Evolutionary conservation across 2,329 filamentous ascomycete genomes (phyloP).

Genomic region (Ophiostoma quercus): DNA sequence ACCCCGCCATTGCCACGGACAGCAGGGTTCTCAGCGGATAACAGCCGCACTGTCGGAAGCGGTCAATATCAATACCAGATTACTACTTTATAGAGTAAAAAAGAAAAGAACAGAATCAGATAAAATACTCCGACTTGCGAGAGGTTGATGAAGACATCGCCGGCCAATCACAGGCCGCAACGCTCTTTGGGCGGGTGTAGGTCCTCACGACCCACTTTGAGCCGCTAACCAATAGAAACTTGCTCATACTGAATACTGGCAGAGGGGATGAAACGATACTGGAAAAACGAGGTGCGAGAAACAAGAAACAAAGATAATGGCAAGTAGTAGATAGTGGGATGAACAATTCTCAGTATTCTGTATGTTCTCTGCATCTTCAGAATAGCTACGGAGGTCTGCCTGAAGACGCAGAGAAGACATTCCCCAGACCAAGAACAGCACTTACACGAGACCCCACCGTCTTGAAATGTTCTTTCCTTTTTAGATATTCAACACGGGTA

Average conservation of each 20-base stretch:
- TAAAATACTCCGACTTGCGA: background rate
- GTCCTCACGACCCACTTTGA: constrained; percentile 10
- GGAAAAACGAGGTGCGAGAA: constrained; percentile 3
- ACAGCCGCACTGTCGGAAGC: background rate
- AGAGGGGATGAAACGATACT: background rate
- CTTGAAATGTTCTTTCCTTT: background rate
- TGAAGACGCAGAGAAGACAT: background rate
- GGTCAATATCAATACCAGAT: background rate
- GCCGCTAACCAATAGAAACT: constrained; percentile 26
- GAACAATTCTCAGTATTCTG: background rate
- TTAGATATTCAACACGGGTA: background rate
- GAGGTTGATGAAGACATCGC: background rate
- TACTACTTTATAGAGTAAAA: background rate
- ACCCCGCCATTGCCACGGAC: background rate
- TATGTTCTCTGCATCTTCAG: too few relatives aligned
- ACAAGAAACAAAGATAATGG: background rate
- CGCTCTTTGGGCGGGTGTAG: background rate
- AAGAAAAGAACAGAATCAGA: background rate
- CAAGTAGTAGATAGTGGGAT: background rate
- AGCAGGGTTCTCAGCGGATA: background rate
- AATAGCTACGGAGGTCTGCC: background rate
- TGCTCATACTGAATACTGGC: constrained; percentile 24
- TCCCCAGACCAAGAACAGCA: background rate
- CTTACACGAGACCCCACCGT: constrained; percentile 1
- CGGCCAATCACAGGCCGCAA: background rate